A percentile compares a stretch with the other conserved stretches of the same genome.
phyloP scores from a whole-genome alignment of 306 rosid species.

The Trichosanthes cucumerina region DNA sequence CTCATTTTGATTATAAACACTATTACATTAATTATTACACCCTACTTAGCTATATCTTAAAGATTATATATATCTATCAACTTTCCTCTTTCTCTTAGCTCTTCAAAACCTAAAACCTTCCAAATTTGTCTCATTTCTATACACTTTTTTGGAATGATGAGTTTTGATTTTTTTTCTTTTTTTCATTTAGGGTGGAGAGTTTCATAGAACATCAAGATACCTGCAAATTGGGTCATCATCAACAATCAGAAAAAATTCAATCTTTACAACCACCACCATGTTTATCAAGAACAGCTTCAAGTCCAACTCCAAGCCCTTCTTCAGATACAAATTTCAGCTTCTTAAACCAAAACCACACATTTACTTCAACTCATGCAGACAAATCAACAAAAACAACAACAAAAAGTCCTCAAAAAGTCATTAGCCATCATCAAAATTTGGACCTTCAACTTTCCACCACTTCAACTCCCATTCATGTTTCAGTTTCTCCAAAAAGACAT shows the following conservation, averaged over 20 bases:
- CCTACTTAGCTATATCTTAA: background rate
- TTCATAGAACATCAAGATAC: slow-evolving; percentile 98
- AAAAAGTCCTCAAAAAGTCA: background rate
- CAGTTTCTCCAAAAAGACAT: slow-evolving; percentile 30
- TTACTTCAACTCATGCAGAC: background rate
- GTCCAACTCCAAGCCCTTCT: slow-evolving; percentile 64
- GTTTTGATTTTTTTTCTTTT: background rate
- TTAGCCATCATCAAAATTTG: slow-evolving; percentile 35
- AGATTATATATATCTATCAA: background rate
- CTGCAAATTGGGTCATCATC: slow-evolving; percentile 66
- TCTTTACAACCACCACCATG: slow-evolving; percentile 41
- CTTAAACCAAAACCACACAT: slow-evolving; percentile 26
- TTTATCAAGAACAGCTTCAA: slow-evolving; percentile 84
- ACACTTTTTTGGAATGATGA: background rate
- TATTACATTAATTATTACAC: background rate
- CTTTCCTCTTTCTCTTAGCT: background rate
- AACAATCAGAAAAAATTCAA: slow-evolving; percentile 43
- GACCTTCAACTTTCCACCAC: slow-evolving; percentile 79
- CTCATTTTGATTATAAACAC: background rate
- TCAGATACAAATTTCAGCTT: slow-evolving; percentile 71
- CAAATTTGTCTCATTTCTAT: background rate
- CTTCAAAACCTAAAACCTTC: background rate
- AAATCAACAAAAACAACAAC: background rate
- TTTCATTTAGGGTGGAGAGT: slow-evolving; percentile 72
- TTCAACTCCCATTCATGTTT: slow-evolving; percentile 13